Conservation (phyloP, 2,329 filamentous ascomycete species). For the Fusarium begoniae region DNA sequence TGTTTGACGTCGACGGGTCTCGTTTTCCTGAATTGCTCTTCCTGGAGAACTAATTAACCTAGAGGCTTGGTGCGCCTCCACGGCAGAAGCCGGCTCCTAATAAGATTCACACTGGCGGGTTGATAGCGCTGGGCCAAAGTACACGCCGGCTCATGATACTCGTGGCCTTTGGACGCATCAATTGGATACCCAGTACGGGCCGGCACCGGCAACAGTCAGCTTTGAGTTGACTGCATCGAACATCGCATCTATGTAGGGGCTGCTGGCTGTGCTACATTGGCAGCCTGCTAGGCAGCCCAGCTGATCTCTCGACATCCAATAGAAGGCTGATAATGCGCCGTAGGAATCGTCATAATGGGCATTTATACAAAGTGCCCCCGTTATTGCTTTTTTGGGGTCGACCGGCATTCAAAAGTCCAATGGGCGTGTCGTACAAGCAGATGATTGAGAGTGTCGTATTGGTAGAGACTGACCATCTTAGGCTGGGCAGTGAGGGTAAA, state of each 20-base stretch:
- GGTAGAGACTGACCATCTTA: not conserved
- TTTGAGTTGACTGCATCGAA: not conserved
- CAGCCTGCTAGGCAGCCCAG: slow-evolving; percentile 27
- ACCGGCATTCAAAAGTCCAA: slow-evolving; percentile 23
- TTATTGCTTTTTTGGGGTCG: slow-evolving; percentile 27
- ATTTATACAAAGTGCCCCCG: slow-evolving; percentile 21
- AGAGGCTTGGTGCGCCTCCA: slow-evolving; percentile 4
- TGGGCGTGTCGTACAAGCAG: slow-evolving; percentile 19
- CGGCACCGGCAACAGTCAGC: not conserved
- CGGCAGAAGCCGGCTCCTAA: slow-evolving; percentile 1
- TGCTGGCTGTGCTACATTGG: slow-evolving; percentile 26
- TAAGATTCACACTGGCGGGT: not conserved
- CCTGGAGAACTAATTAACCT: not conserved
- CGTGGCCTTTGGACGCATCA: not conserved
- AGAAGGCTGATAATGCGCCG: slow-evolving; percentile 7
- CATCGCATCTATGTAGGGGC: not conserved
- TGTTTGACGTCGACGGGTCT: not conserved
- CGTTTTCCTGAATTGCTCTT: slow-evolving; percentile 9
- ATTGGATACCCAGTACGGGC: not conserved
- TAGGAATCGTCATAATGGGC: slow-evolving; percentile 29
- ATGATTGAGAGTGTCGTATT: slow-evolving; percentile 23
- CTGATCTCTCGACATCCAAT: slow-evolving; percentile 29
- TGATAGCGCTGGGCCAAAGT: slow-evolving; percentile 1
- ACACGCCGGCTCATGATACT: not conserved
- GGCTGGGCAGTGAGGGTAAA: not conserved